Conservation (phyloP, 1,284 basidiomycete species). For the Lentinula novae-zelandiae region DNA sequence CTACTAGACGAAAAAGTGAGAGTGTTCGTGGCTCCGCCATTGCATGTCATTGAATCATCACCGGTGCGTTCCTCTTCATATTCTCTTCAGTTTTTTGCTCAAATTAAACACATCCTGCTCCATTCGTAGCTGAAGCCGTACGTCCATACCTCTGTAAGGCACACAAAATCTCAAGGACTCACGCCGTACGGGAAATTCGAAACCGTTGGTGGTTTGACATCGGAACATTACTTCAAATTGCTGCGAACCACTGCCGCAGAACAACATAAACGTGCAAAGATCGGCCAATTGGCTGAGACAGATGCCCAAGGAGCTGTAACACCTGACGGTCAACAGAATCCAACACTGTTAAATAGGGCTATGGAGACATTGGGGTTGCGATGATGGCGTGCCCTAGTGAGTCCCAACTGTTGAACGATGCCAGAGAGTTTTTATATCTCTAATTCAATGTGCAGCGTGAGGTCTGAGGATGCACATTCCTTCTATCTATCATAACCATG, state of each 20-base stretch:
- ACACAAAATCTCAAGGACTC: constrained; percentile 30
- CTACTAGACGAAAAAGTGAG: constrained; percentile 80
- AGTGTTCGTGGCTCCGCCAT: constrained; percentile 76
- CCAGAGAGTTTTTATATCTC: background rate
- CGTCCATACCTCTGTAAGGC: constrained; percentile 33
- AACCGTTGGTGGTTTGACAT: constrained; percentile 33
- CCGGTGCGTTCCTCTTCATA: constrained; percentile 45
- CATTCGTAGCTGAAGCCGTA: constrained; percentile 43
- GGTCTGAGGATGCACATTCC: background rate
- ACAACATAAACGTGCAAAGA: background rate
- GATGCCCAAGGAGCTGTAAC: background rate
- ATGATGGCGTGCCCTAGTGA: background rate
- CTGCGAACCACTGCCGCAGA: constrained; percentile 10
- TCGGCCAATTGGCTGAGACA: background rate
- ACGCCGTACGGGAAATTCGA: constrained; percentile 33
- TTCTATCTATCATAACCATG: background rate
- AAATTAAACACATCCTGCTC: background rate
- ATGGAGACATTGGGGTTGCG: constrained; percentile 10
- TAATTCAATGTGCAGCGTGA: background rate
- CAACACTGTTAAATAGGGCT: background rate
- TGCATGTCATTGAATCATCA: constrained; percentile 60
- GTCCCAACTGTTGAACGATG: background rate
- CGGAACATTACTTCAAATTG: constrained; percentile 36
- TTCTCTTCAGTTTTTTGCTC: background rate
- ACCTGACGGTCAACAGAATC: background rate